These are phyloP conservation scores for Solanum dulcamara DNA, from an alignment of 257 asterid genomes.

Conservation along the genomic window DNA sequence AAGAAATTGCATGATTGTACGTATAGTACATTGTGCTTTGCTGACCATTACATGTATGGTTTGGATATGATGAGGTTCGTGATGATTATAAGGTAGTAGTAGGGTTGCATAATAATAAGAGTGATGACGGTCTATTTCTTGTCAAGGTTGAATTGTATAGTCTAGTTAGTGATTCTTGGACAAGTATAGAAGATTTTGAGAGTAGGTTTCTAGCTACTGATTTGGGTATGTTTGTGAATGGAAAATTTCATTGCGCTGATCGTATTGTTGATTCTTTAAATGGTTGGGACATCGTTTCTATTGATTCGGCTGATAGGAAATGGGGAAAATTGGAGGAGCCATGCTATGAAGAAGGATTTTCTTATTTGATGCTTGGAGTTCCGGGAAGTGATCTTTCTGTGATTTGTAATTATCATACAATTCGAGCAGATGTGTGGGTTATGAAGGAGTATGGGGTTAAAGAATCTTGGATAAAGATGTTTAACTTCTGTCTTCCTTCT, in stretches of 20 bases:
- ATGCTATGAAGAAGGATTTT: background rate
- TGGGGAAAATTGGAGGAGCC: background rate
- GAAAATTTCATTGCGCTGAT: background rate
- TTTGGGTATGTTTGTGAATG: background rate
- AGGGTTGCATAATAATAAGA: background rate
- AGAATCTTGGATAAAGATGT: constrained; percentile 22
- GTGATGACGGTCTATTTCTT: too few species aligned
- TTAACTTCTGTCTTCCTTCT: background rate
- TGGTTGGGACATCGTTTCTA: background rate
- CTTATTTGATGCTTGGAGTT: background rate
- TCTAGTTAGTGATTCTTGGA: background rate
- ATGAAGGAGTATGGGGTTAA: constrained; percentile 17
- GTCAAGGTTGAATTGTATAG: background rate
- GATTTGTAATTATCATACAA: background rate
- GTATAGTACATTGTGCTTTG: background rate
- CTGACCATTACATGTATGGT: background rate
- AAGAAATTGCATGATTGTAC: background rate
- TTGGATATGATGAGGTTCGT: background rate
- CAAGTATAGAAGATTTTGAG: background rate
- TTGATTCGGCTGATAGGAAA: background rate
- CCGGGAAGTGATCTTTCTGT: constrained; percentile 2
- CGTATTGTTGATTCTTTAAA: background rate
- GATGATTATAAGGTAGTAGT: background rate
- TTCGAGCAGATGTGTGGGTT: constrained; percentile 14
- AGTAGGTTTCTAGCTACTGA: background rate